These are phyloP conservation scores for Dissophora globulifera DNA, from an alignment of 192 early-diverging fungal genomes.

Conservation along the genomic window DNA sequence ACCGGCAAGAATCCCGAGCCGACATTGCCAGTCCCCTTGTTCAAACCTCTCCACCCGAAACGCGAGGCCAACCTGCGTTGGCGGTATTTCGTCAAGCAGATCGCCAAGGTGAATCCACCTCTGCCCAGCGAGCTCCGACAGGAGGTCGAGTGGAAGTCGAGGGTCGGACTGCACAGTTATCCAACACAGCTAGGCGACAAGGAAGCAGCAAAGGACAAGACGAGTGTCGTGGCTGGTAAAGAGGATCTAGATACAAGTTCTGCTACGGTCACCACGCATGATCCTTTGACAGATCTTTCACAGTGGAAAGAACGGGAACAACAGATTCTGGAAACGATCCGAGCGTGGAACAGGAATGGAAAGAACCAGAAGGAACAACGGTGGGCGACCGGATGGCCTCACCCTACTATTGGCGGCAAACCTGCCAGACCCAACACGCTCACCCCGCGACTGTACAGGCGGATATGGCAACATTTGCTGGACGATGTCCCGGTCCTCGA, in stretches of 20 bases:
- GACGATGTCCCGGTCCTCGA: constrained; percentile 29
- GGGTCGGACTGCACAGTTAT: constrained; percentile 13
- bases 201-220: neutral
- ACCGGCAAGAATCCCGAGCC: constrained; percentile 27
- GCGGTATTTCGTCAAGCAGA: constrained; percentile 35
- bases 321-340: constrained; percentile 14
- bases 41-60: constrained; percentile 39
- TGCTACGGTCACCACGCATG: no score
- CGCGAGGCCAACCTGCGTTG: constrained; percentile 47
- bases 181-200: neutral
- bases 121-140: constrained; percentile 18
- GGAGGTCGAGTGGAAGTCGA: constrained; percentile 39
- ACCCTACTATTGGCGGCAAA: constrained; percentile 44
- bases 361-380: constrained; percentile 5
- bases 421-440: constrained; percentile 21
- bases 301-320: constrained; percentile 18
- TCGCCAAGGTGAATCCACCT: constrained; percentile 18
- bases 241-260: no score
- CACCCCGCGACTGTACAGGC: constrained; percentile 30
- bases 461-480: constrained; percentile 45
- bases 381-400: constrained; percentile 11
- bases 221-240: no score
- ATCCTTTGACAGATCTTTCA: no score
- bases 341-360: constrained; percentile 29
- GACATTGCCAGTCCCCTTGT: constrained; percentile 25